Base-by-base conservation (phyloP, 1,284 basidiomycete species). In the Thecaphora frezii region DNA sequence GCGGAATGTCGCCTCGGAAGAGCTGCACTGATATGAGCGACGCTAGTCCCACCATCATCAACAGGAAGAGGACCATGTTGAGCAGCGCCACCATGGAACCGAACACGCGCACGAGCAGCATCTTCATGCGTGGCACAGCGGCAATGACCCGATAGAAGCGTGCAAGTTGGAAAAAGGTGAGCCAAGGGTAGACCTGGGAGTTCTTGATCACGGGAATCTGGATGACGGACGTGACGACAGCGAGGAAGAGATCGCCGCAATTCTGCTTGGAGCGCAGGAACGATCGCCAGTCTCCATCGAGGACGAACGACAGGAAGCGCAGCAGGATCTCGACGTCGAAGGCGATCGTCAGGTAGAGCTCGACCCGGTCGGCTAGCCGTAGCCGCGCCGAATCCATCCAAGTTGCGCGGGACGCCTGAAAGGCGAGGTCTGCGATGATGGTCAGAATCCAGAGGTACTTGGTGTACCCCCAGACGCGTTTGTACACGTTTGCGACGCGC, bases 71-170 rank as follows among this genome's bases (percentile, higher is more conserved):
- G 16, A 90, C 86, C 91, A 97, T 97, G 84, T 97, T 97, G 28
- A 86, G 83, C 33, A 98, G 82, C 81, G 91, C 93, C 59, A 88
- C 88, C 82, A 97, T 87, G 78, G 92, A 93, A 24, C 93, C 93
- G 67, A 97, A 92, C 1, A 97, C 89, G 1, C 89, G 88, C 8
- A 68, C 43, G 14, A 77, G 53, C 50, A 78, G 50, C 10, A 69
- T 63, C 22, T 70, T 63, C 89, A 93, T 93, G 51, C 90, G 83
- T 1, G 92, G 92, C 16, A 94, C 85, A 42, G 88, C 89, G 41
- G 97, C 79, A 71, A 97, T 93, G 30, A 97, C 91, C 1, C 94
- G 85, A 79, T 98, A 97, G 82, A 97, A 97, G 64, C 94, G 84
- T 59, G 85, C 83, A 7, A 97, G 82, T 76, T 93, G 90, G 72